Evolutionary conservation across 768 basidiomycete genomes (phyloP).

Genomic region (Tephrocybe sp.): DNA sequence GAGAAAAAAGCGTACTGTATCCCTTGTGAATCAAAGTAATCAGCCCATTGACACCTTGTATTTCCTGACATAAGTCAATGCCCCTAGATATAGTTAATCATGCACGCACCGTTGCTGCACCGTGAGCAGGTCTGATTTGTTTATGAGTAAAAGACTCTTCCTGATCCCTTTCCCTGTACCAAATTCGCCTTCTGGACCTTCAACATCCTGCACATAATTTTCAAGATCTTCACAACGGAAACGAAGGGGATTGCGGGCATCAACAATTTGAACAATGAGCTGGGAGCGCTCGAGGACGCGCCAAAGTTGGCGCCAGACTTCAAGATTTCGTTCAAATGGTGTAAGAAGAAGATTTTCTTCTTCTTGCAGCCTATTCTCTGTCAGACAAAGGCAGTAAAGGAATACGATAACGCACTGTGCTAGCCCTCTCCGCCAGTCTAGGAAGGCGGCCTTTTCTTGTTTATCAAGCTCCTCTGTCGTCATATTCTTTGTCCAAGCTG

Average conservation of each 20-base stretch:
- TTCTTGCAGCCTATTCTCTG: conserved; percentile 71
- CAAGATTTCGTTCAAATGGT: conserved; percentile 95
- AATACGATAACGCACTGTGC: conserved; percentile 67
- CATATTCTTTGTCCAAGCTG: conserved; percentile 85
- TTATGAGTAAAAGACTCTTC: conserved; percentile 82
- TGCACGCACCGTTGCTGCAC: conserved; percentile 70
- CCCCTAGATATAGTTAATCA: neutral
- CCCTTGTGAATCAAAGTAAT: conserved; percentile 78
- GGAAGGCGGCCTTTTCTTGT: conserved; percentile 86
- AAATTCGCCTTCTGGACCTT: conserved; percentile 77
- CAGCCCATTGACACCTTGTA: conserved; percentile 81
- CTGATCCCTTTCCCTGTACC: conserved; percentile 76
- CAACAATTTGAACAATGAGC: conserved; percentile 93
- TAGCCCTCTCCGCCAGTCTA: conserved; percentile 90
- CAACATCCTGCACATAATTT: conserved; percentile 80
- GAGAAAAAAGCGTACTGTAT: conserved; percentile 92
- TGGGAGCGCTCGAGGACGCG: conserved; percentile 94
- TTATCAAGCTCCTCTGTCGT: conserved; percentile 78
- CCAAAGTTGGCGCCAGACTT: conserved; percentile 99
- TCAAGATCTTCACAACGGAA: conserved; percentile 95
- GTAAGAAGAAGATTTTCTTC: conserved; percentile 86
- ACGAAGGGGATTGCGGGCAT: conserved; percentile 90
- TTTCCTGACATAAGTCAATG: conserved; percentile 1
- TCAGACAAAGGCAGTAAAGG: conserved; percentile 2
- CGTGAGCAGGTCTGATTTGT: conserved; percentile 94